These are phyloP conservation scores for Pseudevernia furfuracea DNA, from an alignment of 495 filamentous ascomycete genomes.

Conservation along the genomic window DNA sequence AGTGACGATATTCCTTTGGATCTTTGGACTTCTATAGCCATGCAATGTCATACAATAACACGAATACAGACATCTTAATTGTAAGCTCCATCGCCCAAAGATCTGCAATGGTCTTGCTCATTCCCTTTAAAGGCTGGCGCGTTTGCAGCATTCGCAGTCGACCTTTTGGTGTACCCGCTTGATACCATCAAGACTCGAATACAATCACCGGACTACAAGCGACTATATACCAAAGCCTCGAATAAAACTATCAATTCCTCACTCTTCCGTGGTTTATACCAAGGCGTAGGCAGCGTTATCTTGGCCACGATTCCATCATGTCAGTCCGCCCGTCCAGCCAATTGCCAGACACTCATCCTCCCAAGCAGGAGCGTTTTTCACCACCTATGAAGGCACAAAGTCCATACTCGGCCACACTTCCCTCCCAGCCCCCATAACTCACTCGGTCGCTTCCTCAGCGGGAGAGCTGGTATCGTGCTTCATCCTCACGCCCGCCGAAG, in stretches of 20 bases:
- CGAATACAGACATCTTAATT: conserved; percentile 45
- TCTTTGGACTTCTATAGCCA: background rate
- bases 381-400: conserved; percentile 74
- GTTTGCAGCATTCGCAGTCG: conserved; percentile 69
- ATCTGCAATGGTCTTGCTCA: background rate
- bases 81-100: conserved; percentile 27
- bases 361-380: conserved; percentile 81
- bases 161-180: conserved; percentile 72
- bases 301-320: conserved; percentile 82
- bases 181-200: conserved; percentile 83
- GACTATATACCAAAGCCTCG: conserved; percentile 49
- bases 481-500: conserved; percentile 82
- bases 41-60: conserved; percentile 35
- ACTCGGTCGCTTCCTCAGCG: conserved; percentile 61
- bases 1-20: background rate
- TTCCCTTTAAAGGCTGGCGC: conserved; percentile 57
- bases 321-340: conserved; percentile 30
- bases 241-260: conserved; percentile 46
- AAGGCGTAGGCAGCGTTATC: conserved; percentile 81
- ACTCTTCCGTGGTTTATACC: conserved; percentile 72
- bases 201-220: conserved; percentile 64
- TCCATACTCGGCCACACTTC: conserved; percentile 38
- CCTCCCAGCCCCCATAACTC: conserved; percentile 56
- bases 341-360: conserved; percentile 7
- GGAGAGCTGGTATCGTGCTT: conserved; percentile 77